Evolutionary conservation across 2,329 filamentous ascomycete species (phyloP).

Genomic region (Trichoderma gracile): DNA sequence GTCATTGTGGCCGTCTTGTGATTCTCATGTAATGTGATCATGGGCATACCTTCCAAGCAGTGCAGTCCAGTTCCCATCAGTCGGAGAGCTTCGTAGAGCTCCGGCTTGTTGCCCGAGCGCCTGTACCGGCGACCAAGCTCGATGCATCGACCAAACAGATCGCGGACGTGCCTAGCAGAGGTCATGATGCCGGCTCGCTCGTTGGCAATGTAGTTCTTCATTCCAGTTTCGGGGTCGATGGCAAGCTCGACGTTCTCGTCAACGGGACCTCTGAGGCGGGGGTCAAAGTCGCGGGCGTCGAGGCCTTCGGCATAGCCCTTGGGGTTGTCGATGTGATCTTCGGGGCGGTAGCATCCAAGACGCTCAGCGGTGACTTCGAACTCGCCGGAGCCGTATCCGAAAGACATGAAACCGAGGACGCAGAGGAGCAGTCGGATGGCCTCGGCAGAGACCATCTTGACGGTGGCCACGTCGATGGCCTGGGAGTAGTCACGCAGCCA

Average conservation of each 20-base stretch:
- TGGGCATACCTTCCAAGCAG: slow-evolving; percentile 69
- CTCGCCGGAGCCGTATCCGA: slow-evolving; percentile 80
- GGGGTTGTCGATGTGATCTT: slow-evolving; percentile 75
- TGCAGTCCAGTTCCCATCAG: slow-evolving; percentile 86
- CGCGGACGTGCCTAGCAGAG: slow-evolving; percentile 73
- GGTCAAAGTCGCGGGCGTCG: slow-evolving; percentile 81
- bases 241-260: slow-evolving; percentile 76
- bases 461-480: slow-evolving; percentile 87
- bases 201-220: slow-evolving; percentile 95
- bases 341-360: slow-evolving; percentile 79
- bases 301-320: slow-evolving; percentile 86
- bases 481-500: slow-evolving; percentile 94
- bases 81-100: slow-evolving; percentile 83
- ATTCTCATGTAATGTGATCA: neutral
- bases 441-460: slow-evolving; percentile 87
- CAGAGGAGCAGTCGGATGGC: slow-evolving; percentile 88
- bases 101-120: slow-evolving; percentile 58
- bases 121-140: slow-evolving; percentile 75
- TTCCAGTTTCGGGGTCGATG: slow-evolving; percentile 71
- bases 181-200: slow-evolving; percentile 77
- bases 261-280: slow-evolving; percentile 76
- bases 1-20: neutral
- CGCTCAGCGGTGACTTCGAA: slow-evolving; percentile 82
- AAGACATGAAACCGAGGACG: slow-evolving; percentile 85
- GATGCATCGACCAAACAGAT: slow-evolving; percentile 72